Percentiles rank a stretch among this genome's conserved stretches.
Conservation (phyloP, 768 basidiomycete genomes). For the Boletus barrowsii region DNA sequence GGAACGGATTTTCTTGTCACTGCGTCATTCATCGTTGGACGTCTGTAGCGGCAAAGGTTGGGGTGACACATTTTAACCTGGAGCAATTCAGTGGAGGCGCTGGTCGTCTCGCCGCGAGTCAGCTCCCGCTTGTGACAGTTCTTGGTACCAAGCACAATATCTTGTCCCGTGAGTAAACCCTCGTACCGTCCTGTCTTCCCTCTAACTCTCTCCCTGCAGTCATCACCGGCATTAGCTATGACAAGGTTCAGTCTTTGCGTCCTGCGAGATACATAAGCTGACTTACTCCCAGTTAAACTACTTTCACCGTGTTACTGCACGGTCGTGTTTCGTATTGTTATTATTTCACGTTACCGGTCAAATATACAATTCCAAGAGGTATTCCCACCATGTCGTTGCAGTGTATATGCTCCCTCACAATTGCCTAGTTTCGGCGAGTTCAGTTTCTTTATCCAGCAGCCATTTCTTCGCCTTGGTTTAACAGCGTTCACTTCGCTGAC, state of each 20-base stretch:
- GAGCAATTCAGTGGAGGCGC: conserved; percentile 30
- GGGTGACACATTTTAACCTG: conserved; percentile 9
- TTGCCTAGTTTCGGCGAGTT: background rate
- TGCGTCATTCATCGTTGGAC: background rate
- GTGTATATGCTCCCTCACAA: background rate
- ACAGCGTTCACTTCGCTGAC: conserved; percentile 38
- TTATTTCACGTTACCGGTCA: conserved; percentile 44
- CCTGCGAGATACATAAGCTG: background rate
- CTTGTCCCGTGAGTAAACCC: conserved; percentile 33
- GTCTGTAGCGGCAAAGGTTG: background rate
- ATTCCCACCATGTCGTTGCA: background rate
- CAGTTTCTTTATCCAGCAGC: background rate
- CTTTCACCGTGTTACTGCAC: conserved; percentile 48
- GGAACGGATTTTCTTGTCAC: background rate
- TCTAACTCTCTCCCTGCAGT: conserved; percentile 11
- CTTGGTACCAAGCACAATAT: conserved; percentile 51
- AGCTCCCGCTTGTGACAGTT: conserved; percentile 43
- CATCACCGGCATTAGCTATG: conserved; percentile 27
- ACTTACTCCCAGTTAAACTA: conserved; percentile 33
- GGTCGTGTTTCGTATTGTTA: conserved; percentile 43
- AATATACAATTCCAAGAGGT: conserved; percentile 5
- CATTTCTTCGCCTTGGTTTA: conserved; percentile 34
- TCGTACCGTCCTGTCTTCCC: background rate
- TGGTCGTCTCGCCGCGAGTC: conserved; percentile 32
- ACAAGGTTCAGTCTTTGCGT: conserved; percentile 17